These are phyloP conservation scores for Plasmopara muralis DNA, from an alignment of 352 stramenopile genomes.

Conservation along the genomic window DNA sequence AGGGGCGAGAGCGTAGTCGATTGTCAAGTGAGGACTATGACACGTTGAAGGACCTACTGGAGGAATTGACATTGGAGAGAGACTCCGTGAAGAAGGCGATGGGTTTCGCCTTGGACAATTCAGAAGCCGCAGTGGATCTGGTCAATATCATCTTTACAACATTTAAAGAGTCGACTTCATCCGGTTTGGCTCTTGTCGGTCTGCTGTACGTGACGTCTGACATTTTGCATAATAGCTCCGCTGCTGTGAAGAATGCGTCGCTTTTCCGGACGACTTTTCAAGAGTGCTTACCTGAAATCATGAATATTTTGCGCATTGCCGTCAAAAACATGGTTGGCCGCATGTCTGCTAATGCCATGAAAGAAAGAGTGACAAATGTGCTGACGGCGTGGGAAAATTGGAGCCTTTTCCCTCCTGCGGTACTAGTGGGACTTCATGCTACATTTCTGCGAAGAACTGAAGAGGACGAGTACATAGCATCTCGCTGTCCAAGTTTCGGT, in stretches of 20 bases:
- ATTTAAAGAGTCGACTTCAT: slow-evolving; percentile 35
- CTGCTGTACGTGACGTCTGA: slow-evolving; percentile 82
- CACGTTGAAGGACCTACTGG: slow-evolving; percentile 40
- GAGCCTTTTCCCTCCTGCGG: slow-evolving; percentile 70
- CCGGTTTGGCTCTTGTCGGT: slow-evolving; percentile 44
- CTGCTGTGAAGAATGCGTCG: slow-evolving; percentile 83
- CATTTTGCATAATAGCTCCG: slow-evolving; percentile 87
- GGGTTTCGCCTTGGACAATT: slow-evolving; percentile 77
- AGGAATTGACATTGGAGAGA: slow-evolving; percentile 48
- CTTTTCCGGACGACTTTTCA: slow-evolving; percentile 85
- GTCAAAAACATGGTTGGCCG: slow-evolving; percentile 55
- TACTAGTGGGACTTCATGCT: slow-evolving; percentile 72
- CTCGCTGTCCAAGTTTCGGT: slow-evolving; percentile 8
- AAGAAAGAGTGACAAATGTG: slow-evolving; percentile 72
- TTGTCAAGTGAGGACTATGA: slow-evolving; percentile 49
- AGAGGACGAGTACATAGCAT: slow-evolving; percentile 38
- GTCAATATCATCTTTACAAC: slow-evolving; percentile 40
- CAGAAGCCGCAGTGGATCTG: slow-evolving; percentile 65
- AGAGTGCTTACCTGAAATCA: slow-evolving; percentile 66
- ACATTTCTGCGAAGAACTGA: slow-evolving; percentile 74
- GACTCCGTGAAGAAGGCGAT: slow-evolving; percentile 65
- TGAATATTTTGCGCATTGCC: slow-evolving; percentile 43
- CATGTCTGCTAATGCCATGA: slow-evolving; percentile 78
- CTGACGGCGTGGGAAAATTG: slow-evolving; percentile 71
- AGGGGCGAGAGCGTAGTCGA: slow-evolving; percentile 45